Conservation (phyloP, 306 rosid species). For the Citrullus colocynthis region DNA sequence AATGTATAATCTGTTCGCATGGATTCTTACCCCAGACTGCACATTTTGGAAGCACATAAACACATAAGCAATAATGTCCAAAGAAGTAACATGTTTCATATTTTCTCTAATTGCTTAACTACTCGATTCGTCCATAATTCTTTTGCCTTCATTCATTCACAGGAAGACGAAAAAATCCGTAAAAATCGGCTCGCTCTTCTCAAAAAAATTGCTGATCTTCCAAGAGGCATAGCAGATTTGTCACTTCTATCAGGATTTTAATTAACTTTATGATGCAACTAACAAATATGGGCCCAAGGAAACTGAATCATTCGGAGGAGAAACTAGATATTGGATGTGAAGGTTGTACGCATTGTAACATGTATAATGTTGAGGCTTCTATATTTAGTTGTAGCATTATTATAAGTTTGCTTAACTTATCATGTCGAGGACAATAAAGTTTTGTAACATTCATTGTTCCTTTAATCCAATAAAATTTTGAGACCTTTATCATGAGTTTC, state of each 20-base stretch:
- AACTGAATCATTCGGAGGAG: neutral
- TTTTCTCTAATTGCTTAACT: neutral
- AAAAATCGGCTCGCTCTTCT: conserved; percentile 69
- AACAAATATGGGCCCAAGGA: neutral
- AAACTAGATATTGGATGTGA: neutral
- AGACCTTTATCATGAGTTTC: neutral
- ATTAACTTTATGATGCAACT: neutral
- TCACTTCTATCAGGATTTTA: conserved; percentile 73
- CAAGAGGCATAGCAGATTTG: conserved; percentile 77
- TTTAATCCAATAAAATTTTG: neutral
- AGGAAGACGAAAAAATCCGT: conserved; percentile 73
- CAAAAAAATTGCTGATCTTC: conserved; percentile 72
- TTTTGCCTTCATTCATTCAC: neutral
- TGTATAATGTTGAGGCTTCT: neutral
- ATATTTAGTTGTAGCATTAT: neutral
- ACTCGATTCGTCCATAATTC: neutral
- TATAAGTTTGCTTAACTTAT: neutral
- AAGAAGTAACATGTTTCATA: neutral
- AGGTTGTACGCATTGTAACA: neutral
- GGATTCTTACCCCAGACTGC: neutral
- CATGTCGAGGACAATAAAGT: neutral
- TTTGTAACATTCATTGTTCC: neutral
- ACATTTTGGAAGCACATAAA: neutral
- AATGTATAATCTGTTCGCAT: neutral
- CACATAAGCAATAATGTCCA: neutral